Percentiles rank a stretch among this genome's conserved stretches.
Evolutionary conservation across 441 rosid genomes (phyloP).

Genomic region (Gossypium laxum): DNA sequence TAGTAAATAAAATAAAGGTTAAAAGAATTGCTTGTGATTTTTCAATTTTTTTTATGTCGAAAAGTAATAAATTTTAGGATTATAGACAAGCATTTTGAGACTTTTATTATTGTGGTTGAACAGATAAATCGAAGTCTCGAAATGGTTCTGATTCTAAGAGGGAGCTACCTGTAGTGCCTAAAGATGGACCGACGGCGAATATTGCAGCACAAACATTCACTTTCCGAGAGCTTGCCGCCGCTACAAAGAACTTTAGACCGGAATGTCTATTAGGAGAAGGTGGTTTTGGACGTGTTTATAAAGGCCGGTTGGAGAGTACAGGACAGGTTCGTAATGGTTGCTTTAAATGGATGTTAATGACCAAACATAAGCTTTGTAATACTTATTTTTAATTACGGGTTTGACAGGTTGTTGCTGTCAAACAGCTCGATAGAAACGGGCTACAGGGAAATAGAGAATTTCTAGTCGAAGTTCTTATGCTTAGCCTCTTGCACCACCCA

Average conservation of each 20-base stretch:
- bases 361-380: background rate
- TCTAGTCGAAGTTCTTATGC: constrained; percentile 94
- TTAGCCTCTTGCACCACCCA: constrained; percentile 85
- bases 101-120: constrained; percentile 1
- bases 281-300: constrained; percentile 96
- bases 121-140: constrained; percentile 71
- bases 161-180: constrained; percentile 46
- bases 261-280: constrained; percentile 92
- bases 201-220: constrained; percentile 94
- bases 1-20: background rate
- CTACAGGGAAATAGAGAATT: constrained; percentile 96
- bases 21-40: background rate
- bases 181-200: constrained; percentile 51
- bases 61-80: background rate
- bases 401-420: constrained; percentile 81
- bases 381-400: background rate
- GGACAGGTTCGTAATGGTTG: constrained; percentile 53
- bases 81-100: background rate
- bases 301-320: constrained; percentile 80
- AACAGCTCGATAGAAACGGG: constrained; percentile 86
- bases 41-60: background rate
- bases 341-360: background rate
- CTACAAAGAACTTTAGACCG: constrained; percentile 73
- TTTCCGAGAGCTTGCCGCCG: constrained; percentile 75
- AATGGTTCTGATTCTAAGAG: constrained; percentile 58